Percentiles rank a stretch among this genome's conserved stretches.
phyloP scores from a whole-genome alignment of 2,329 filamentous ascomycete genomes.

The Blastomyces silverae region DNA sequence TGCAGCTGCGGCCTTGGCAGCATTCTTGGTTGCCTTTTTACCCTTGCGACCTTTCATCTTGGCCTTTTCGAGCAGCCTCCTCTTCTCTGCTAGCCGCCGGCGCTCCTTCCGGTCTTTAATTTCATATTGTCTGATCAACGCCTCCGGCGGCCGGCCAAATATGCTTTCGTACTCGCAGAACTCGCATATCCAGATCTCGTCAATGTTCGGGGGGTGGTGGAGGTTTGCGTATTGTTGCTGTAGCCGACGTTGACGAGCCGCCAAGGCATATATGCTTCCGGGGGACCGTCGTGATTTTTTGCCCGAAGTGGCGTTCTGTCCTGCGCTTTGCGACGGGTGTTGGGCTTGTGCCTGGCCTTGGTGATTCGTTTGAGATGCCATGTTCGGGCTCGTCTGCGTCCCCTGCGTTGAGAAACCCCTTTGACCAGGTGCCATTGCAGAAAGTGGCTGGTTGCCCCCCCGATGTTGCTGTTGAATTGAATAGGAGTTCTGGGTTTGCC shows the following conservation, averaged over 20 bases:
- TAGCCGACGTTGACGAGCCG: conserved; percentile 69
- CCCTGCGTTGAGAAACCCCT: conserved; percentile 47
- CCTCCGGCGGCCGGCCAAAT: conserved; percentile 77
- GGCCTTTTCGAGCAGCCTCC: conserved; percentile 78
- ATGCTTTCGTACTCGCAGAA: conserved; percentile 98
- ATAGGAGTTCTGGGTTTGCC: conserved; percentile 56
- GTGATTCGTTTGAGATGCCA: conserved; percentile 35
- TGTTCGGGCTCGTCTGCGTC: conserved; percentile 51
- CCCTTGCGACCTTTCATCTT: conserved; percentile 88
- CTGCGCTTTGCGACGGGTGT: conserved; percentile 35
- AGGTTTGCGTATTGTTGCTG: conserved; percentile 71
- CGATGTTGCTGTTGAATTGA: conserved; percentile 35
- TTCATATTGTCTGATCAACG: conserved; percentile 85
- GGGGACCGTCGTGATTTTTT: conserved; percentile 61
- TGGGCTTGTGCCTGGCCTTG: conserved; percentile 27
- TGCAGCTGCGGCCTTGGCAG: conserved; percentile 43
- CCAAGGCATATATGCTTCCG: conserved; percentile 64
- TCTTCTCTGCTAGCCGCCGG: conserved; percentile 77
- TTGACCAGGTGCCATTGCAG: conserved; percentile 29
- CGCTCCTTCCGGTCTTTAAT: conserved; percentile 84
- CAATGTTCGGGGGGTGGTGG: conserved; percentile 60
- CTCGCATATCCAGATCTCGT: conserved; percentile 91
- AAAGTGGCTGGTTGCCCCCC: conserved; percentile 31
- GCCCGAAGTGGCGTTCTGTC: conserved; percentile 44
- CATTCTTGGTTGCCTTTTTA: conserved; percentile 69